Evolutionary conservation across 441 rosid genomes (phyloP), one percentile per base, ranked within the genome.

Genomic region (Melastoma candidum): DNA sequence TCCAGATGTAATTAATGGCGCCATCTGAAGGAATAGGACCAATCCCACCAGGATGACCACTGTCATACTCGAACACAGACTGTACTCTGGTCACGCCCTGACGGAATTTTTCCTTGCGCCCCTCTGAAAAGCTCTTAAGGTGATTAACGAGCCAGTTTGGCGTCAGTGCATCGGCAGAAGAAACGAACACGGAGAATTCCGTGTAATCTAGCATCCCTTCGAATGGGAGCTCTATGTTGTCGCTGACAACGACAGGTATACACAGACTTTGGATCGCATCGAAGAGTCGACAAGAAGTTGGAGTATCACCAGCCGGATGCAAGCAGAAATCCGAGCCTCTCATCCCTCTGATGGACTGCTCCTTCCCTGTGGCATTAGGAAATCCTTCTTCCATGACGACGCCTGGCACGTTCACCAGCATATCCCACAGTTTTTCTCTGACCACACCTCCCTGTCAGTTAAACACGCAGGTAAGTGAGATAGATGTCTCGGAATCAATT

Each of bases 301-400:
- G 94, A 13, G 98, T 85, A 59, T 88, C 98, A 51, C 98, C 98
- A 0, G 95, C 95, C 4, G 97, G 98, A 67, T 92, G 98, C 66
- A 92, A 75, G 66, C 97, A 92, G 71, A 87, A 92, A 59, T 87
- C 89, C 8, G 94, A 85, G 24, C 79, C 72, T 64, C 94, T 79
- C 95, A 85, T 88, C 60, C 95, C 95, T 71, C 49, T 71, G 24
- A 88, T 85, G 14, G 98, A 87, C 57, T 82, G 87, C 68, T 84
- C 89, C 48, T 76, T 78, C 24, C 95, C 97, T 0, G 92, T 88
- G 48, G 92, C 94, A 69, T 84, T 85, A n/a, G 98, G 95, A 58
- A 88, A 92, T 60, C 98, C 98, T 84, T 92, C 98, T 77, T 92
- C 95, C 85, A 92, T 81, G 47, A 85, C 48, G 14, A 82, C 68